These are phyloP conservation scores for Apiotrichum sp. DNA, from an alignment of 1,284 basidiomycete species.

Conservation along the genomic window DNA sequence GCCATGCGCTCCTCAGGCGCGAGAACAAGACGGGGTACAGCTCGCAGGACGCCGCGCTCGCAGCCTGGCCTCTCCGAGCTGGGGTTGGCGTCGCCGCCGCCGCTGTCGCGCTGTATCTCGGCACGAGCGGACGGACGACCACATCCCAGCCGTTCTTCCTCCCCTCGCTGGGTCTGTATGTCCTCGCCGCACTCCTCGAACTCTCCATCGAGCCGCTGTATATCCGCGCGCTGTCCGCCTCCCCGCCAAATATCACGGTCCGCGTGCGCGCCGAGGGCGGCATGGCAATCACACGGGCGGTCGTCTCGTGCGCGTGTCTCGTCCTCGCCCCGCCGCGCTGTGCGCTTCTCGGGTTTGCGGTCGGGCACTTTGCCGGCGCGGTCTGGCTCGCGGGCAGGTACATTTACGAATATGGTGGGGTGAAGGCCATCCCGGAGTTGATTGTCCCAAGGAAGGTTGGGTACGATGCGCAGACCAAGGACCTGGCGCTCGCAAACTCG, in stretches of 20 bases:
- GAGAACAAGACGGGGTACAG: background rate
- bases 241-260: slow-evolving; percentile 53
- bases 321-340: slow-evolving; percentile 50
- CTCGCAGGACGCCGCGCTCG: slow-evolving; percentile 3
- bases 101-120: slow-evolving; percentile 54
- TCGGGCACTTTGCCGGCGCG: slow-evolving; percentile 72
- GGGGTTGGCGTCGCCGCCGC: slow-evolving; percentile 55
- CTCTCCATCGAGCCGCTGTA: slow-evolving; percentile 77
- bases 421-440: background rate
- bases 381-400: slow-evolving; percentile 45
- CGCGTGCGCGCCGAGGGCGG: slow-evolving; percentile 76
- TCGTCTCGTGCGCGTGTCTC: slow-evolving; percentile 59
- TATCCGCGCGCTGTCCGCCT: slow-evolving; percentile 63
- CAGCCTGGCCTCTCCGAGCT: slow-evolving; percentile 58
- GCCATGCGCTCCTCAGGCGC: slow-evolving; percentile 63
- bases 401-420: slow-evolving; percentile 26
- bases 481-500: slow-evolving; percentile 58
- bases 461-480: slow-evolving; percentile 12
- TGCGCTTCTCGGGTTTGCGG: slow-evolving; percentile 71
- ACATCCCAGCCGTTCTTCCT: slow-evolving; percentile 60
- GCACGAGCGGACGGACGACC: slow-evolving; percentile 52
- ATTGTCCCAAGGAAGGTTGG: background rate
- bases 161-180: slow-evolving; percentile 62
- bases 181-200: slow-evolving; percentile 65
- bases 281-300: slow-evolving; percentile 67